A percentile compares a stretch with the other conserved stretches of the same genome.
phyloP scores from a whole-genome alignment of 352 stramenopile species.

The Pythium coloratum region DNA sequence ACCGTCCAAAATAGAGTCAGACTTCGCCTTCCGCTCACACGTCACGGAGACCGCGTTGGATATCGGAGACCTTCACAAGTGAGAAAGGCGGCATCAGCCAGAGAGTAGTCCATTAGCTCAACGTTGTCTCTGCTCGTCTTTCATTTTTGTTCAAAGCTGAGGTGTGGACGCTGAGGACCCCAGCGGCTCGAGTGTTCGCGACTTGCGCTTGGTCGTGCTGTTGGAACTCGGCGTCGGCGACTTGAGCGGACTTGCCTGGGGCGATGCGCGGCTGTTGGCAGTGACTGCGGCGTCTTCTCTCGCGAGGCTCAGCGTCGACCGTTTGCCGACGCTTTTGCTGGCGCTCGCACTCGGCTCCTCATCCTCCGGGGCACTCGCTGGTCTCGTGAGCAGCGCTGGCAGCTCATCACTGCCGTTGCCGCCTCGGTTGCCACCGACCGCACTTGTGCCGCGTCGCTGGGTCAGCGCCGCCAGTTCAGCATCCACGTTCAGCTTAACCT shows the following conservation, averaged over 20 bases:
- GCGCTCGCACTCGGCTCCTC: background rate
- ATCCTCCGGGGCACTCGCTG: slow-evolving; percentile 16
- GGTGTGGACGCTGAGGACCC: slow-evolving; percentile 8
- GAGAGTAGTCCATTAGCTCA: background rate
- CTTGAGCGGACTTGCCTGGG: slow-evolving; percentile 29
- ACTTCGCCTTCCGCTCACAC: too few relatives aligned
- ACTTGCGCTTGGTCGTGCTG: slow-evolving; percentile 50
- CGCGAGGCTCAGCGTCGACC: slow-evolving; percentile 28
- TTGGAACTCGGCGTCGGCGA: slow-evolving; percentile 25
- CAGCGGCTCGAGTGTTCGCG: slow-evolving; percentile 49
- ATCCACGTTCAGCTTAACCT: slow-evolving; percentile 62
- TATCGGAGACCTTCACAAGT: background rate
- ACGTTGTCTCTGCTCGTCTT: background rate
- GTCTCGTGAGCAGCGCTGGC: slow-evolving; percentile 22
- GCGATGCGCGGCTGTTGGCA: slow-evolving; percentile 17
- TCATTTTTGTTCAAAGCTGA: background rate
- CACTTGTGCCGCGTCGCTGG: slow-evolving; percentile 17
- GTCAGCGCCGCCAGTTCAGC: slow-evolving; percentile 41
- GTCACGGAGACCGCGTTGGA: too few relatives aligned
- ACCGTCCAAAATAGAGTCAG: slow-evolving; percentile 4
- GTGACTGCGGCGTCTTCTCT: slow-evolving; percentile 19
- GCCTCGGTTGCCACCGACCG: background rate
- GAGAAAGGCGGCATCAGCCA: background rate
- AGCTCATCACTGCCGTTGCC: slow-evolving; percentile 16
- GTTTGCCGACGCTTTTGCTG: slow-evolving; percentile 11